Evolutionary conservation across 108 stramenopile genomes (phyloP).

Genomic region (Bacterosira constricta): DNA sequence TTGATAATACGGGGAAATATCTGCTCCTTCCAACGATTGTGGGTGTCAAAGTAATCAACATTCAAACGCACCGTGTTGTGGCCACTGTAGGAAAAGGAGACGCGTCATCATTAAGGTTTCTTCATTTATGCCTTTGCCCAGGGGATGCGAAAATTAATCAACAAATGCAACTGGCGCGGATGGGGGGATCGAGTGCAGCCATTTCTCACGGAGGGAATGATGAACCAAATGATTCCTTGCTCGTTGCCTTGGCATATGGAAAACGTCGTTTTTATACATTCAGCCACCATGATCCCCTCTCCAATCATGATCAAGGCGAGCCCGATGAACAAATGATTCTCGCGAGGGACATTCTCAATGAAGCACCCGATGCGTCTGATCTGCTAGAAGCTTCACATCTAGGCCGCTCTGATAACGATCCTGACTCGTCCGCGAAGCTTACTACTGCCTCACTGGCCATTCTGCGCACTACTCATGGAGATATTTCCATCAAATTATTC

Average conservation of each 20-base stretch:
- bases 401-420: slow-evolving; percentile 34
- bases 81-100: slow-evolving; percentile 87
- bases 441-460: slow-evolving; percentile 76
- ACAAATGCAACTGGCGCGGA: slow-evolving; percentile 87
- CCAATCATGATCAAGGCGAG: slow-evolving; percentile 23
- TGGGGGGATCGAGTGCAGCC: slow-evolving; percentile 52
- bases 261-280: slow-evolving; percentile 95
- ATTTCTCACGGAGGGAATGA: slow-evolving; percentile 26
- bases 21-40: slow-evolving; percentile 87
- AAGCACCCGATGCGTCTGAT: slow-evolving; percentile 91
- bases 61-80: slow-evolving; percentile 74
- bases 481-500: slow-evolving; percentile 92
- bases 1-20: slow-evolving; percentile 90
- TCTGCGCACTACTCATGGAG: slow-evolving; percentile 96
- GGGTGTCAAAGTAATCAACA: slow-evolving; percentile 94
- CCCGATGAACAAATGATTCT: slow-evolving; percentile 49
- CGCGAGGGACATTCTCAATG: slow-evolving; percentile 94
- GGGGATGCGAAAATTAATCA: slow-evolving; percentile 92
- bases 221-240: slow-evolving; percentile 75
- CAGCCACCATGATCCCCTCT: slow-evolving; percentile 83
- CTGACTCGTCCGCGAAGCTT: slow-evolving; percentile 3
- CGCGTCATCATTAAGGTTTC: slow-evolving; percentile 86
- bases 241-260: slow-evolving; percentile 82
- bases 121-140: slow-evolving; percentile 78
- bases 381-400: slow-evolving; percentile 46